phyloP scores from a whole-genome alignment of 805 yeast genomes.

The Starmera pachycereana region DNA sequence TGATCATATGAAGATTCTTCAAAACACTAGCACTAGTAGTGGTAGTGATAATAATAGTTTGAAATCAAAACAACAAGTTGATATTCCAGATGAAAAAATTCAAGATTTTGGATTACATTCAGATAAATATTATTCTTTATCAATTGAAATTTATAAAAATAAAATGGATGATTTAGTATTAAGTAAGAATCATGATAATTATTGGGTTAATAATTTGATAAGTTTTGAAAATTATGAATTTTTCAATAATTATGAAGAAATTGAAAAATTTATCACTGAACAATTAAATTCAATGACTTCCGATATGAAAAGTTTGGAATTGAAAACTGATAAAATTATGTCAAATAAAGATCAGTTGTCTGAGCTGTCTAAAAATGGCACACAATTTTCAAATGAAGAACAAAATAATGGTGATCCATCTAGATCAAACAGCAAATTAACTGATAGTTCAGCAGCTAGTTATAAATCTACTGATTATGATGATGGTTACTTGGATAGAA shows the following conservation, averaged over 20 bases:
- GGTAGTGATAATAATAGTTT: constrained; percentile 1
- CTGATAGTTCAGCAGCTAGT: too few relatives aligned
- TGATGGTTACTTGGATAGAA: too few relatives aligned
- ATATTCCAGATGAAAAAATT: constrained; percentile 39
- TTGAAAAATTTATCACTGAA: neutral
- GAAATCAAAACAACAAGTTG: constrained; percentile 3
- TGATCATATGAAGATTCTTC: constrained; percentile 6
- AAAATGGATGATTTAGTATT: constrained; percentile 38
- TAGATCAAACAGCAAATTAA: too few relatives aligned
- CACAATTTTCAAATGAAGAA: constrained; percentile 4
- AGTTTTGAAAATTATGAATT: constrained; percentile 5
- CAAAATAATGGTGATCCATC: constrained; percentile 2
- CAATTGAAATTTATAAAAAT: constrained; percentile 49
- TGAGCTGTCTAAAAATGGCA: too few relatives aligned
- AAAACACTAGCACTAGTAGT: constrained; percentile 7
- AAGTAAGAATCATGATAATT: constrained; percentile 31
- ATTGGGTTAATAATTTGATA: constrained; percentile 33
- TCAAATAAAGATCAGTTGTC: too few relatives aligned
- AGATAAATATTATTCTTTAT: constrained; percentile 55
- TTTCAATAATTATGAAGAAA: neutral
- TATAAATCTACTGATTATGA: too few relatives aligned
- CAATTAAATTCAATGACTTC: neutral
- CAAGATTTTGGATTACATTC: constrained; percentile 67
- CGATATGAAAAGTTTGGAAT: constrained; percentile 3
- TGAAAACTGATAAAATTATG: neutral